These are phyloP conservation scores for Trichosporon inkin DNA, from an alignment of 1,284 basidiomycete genomes.

Conservation along the genomic window DNA sequence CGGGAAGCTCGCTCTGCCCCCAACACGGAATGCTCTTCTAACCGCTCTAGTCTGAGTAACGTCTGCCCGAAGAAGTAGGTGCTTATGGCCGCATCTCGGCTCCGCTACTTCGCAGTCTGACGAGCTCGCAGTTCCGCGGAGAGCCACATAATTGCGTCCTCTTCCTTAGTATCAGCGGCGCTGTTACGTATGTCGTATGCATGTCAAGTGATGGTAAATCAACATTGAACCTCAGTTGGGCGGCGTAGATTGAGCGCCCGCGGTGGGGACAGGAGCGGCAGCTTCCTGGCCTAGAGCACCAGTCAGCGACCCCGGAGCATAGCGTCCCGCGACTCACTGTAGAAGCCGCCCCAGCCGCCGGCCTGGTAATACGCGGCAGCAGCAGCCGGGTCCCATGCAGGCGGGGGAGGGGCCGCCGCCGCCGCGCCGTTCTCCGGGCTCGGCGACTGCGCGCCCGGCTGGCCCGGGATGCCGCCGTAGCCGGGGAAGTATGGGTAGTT, in stretches of 20 bases:
- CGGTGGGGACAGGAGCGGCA: background rate
- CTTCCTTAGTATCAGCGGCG: too few relatives aligned
- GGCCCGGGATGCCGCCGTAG: conserved; percentile 41
- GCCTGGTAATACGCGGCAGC: conserved; percentile 40
- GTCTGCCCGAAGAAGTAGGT: too few relatives aligned
- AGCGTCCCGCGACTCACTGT: conserved; percentile 29
- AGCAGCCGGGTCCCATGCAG: conserved; percentile 39
- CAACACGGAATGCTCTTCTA: too few relatives aligned
- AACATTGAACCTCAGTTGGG: background rate
- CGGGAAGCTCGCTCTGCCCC: too few relatives aligned
- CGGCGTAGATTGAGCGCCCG: background rate
- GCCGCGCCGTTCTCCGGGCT: conserved; percentile 8
- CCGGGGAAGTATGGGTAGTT: conserved; percentile 47
- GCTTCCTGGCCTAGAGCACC: conserved; percentile 9
- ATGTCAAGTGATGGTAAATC: conserved; percentile 5
- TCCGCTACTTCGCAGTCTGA: too few relatives aligned
- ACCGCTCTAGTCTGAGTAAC: too few relatives aligned
- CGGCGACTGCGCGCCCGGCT: conserved; percentile 32
- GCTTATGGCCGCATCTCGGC: too few relatives aligned
- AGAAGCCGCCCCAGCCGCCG: conserved; percentile 45
- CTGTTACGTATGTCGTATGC: conserved; percentile 3
- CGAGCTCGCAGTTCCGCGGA: too few relatives aligned
- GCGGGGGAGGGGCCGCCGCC: conserved; percentile 8
- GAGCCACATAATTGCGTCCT: too few relatives aligned
- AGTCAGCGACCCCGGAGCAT: background rate